These are phyloP conservation scores for Scorias spongiosa DNA, from an alignment of 2,329 filamentous ascomycete genomes.

Conservation along the genomic window DNA sequence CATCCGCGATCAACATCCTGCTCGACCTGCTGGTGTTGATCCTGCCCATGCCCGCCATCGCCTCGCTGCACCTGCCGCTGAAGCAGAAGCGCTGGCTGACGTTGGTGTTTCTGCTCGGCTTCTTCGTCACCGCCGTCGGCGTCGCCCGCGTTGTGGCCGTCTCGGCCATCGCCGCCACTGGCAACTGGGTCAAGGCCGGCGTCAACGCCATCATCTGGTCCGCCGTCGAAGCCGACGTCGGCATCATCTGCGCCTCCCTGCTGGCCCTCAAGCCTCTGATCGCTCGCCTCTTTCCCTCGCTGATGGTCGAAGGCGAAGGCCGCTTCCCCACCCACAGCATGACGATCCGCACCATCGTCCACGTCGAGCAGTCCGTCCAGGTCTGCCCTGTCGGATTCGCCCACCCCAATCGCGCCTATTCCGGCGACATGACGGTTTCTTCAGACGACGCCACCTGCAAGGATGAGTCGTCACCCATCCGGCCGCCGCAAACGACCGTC, in stretches of 20 bases:
- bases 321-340: background rate
- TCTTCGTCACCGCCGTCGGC: conserved; percentile 19
- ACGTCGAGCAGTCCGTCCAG: conserved; percentile 8
- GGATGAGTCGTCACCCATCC: no score
- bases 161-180: conserved; percentile 6
- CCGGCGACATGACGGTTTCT: no score
- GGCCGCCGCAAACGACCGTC: no score
- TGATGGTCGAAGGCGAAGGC: conserved; percentile 10
- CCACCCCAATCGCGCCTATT: conserved; percentile 16
- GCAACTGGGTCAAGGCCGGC: conserved; percentile 19
- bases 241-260: conserved; percentile 30
- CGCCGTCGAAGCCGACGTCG: conserved; percentile 27
- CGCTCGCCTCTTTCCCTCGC: conserved; percentile 18
- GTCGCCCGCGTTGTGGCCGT: conserved; percentile 13
- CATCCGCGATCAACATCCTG: conserved; percentile 28
- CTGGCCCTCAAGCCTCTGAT: conserved; percentile 29
- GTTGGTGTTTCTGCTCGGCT: conserved; percentile 29
- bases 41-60: conserved; percentile 30
- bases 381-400: conserved; percentile 11
- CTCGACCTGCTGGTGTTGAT: conserved; percentile 29
- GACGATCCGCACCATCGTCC: conserved; percentile 4
- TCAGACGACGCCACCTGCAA: no score
- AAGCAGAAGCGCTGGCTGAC: conserved; percentile 28
- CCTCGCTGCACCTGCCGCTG: conserved; percentile 24
- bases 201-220: conserved; percentile 27